phyloP scores from a whole-genome alignment of 169 alveolate genomes.

The Plasmodium blacklocki region DNA sequence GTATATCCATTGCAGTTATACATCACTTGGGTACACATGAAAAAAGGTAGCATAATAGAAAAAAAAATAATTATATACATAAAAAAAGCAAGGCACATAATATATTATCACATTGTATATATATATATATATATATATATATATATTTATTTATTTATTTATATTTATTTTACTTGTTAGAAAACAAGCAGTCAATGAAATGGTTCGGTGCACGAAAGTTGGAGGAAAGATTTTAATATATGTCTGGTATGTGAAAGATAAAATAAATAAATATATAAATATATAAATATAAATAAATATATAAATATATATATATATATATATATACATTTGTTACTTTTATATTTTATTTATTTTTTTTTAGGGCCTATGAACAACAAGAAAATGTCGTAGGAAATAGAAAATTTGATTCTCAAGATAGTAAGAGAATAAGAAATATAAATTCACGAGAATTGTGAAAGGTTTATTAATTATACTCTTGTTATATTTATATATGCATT shows the following conservation, averaged over 20 bases:
- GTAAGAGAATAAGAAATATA: constrained; percentile 26
- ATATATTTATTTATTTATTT: neutral
- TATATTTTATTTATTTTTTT: constrained; percentile 10
- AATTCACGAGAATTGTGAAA: no score
- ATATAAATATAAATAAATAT: neutral
- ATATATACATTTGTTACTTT: neutral
- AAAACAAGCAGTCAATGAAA: constrained; percentile 80
- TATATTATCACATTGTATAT: neutral
- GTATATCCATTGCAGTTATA: constrained; percentile 94
- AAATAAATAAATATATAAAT: neutral
- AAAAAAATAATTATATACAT: neutral
- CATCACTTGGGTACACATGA: constrained; percentile 94
- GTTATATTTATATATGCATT: neutral
- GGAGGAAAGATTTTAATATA: constrained; percentile 90
- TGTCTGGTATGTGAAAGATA: constrained; percentile 89
- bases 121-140: neutral
- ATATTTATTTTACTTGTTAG: neutral
- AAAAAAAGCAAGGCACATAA: neutral
- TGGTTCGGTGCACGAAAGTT: constrained; percentile 87
- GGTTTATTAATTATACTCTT: neutral
- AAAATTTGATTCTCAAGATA: constrained; percentile 91
- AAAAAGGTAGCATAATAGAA: constrained; percentile 87
- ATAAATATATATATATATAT: neutral
- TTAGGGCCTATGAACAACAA: constrained; percentile 87
- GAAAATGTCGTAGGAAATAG: constrained; percentile 85